Base-by-base conservation (phyloP, 2,329 filamentous ascomycete species). In the Calonectria honghensis region DNA sequence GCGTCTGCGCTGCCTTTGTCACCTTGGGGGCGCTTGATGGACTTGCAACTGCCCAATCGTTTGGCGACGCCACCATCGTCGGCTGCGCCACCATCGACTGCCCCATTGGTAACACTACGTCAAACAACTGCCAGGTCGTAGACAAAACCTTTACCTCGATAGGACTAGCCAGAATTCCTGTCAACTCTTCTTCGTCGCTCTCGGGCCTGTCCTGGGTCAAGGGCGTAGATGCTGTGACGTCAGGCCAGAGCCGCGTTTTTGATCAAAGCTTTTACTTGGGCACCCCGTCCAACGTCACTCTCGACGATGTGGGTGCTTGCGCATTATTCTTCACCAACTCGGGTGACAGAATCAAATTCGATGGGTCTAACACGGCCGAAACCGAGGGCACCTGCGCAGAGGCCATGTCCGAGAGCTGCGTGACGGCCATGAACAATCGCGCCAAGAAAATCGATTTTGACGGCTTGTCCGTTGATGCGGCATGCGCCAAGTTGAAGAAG, bases 231-330 rank as follows among this genome's bases (percentile, higher is more conserved):
- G 57, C 41, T 4, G 45, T 51, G 13, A 11, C 66, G 1, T 32
- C 51, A 11, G 68, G 59, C 27, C 7, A 31, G 31, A 41, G 29
- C 1, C 39, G 35, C 32, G 35, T 18, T 5, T 69, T 71, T 5
- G 70, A 73, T 9, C 75, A 68, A 50, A 64, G 52, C 64, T 76
- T 76, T 48, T 75, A 73, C 39, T 39, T 75, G 37, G 75, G 73
- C 11, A 68, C 75, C 24, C 64, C 70, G 0, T 39, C 70, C 2
- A 48, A 32, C n/a, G n/a, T 65, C 0, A 51, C 57, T 45, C 29
- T 72, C 39, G 27, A 64, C 1, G 59, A 57, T 6, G 27, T 61
- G 16, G 50, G 65, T 1, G 67, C 70, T 11, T 76, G 75, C 2
- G 75, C 75, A 4, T 31, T 76, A 4, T 75, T 75, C 57, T 75